phyloP scores from a whole-genome alignment of 352 stramenopile species.

The Aphanomyces cochlioides region DNA sequence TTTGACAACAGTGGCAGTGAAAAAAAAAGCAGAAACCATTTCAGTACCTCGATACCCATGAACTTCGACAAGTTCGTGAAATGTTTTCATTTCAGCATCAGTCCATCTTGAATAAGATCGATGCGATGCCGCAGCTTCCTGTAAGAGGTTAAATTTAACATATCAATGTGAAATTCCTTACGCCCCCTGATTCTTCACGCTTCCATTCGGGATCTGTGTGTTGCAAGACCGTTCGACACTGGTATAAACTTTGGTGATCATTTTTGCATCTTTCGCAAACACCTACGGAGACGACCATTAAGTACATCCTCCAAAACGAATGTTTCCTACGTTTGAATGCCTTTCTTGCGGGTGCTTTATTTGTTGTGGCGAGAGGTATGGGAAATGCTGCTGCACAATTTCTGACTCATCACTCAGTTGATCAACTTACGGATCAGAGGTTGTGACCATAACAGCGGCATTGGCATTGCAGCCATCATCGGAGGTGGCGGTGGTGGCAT shows the following conservation, averaged over 20 bases:
- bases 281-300: constrained; percentile 18
- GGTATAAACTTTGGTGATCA: constrained; percentile 57
- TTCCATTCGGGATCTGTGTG: constrained; percentile 73
- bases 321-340: constrained; percentile 9
- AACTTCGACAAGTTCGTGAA: constrained; percentile 26
- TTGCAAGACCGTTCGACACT: constrained; percentile 60
- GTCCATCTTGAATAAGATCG: constrained; percentile 26
- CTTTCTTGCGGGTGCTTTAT: not conserved
- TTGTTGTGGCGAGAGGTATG: not conserved
- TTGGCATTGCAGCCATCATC: not conserved
- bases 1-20: no score
- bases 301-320: no score
- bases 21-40: no score
- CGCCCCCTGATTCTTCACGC: constrained; percentile 29
- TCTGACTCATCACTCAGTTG: no score
- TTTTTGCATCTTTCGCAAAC: constrained; percentile 71
- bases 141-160: not conserved
- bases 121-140: not conserved
- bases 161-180: not conserved
- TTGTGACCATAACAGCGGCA: no score
- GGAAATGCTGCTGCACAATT: not conserved
- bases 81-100: constrained; percentile 20
- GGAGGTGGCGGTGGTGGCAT: constrained; percentile 5
- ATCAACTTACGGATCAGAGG: no score
- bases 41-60: constrained; percentile 18